Evolutionary conservation across 495 filamentous ascomycete species (phyloP).

Genomic region (Penicillium longicatenatum): DNA sequence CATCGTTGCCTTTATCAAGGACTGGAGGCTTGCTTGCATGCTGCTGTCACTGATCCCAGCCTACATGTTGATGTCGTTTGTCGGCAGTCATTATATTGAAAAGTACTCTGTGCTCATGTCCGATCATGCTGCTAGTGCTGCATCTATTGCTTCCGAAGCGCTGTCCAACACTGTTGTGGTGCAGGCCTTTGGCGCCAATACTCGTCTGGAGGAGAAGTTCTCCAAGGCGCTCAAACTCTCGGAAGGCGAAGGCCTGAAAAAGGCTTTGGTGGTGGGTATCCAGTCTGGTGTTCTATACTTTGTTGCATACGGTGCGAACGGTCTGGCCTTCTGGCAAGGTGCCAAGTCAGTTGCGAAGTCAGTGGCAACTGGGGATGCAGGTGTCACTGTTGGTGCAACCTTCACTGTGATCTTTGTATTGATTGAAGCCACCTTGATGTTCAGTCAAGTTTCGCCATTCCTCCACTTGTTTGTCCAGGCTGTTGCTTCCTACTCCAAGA

Average conservation of each 20-base stretch:
- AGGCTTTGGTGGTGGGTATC: conserved; percentile 57
- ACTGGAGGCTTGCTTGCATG: conserved; percentile 42
- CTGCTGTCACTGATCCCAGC: conserved; percentile 62
- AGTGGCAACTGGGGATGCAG: conserved; percentile 32
- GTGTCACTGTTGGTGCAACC: conserved; percentile 55
- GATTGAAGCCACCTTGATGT: conserved; percentile 61
- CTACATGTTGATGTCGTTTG: conserved; percentile 64
- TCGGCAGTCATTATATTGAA: conserved; percentile 60
- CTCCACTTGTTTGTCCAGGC: conserved; percentile 60
- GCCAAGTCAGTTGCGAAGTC: conserved; percentile 53
- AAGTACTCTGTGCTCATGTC: conserved; percentile 58
- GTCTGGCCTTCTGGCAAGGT: conserved; percentile 68
- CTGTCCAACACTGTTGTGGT: conserved; percentile 51
- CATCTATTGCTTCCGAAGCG: conserved; percentile 52
- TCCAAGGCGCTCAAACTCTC: conserved; percentile 45
- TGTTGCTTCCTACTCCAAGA: conserved; percentile 52
- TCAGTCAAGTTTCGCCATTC: conserved; percentile 66
- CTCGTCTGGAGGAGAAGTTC: conserved; percentile 55
- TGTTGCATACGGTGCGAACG: conserved; percentile 64
- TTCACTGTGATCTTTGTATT: conserved; percentile 70
- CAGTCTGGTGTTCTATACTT: conserved; percentile 70
- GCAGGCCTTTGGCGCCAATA: conserved; percentile 51
- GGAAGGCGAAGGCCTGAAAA: conserved; percentile 53
- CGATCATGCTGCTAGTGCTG: conserved; percentile 49
- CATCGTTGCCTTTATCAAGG: conserved; percentile 64